Base-by-base conservation (phyloP, 257 asterid genomes). In the Solanum sitiens region DNA sequence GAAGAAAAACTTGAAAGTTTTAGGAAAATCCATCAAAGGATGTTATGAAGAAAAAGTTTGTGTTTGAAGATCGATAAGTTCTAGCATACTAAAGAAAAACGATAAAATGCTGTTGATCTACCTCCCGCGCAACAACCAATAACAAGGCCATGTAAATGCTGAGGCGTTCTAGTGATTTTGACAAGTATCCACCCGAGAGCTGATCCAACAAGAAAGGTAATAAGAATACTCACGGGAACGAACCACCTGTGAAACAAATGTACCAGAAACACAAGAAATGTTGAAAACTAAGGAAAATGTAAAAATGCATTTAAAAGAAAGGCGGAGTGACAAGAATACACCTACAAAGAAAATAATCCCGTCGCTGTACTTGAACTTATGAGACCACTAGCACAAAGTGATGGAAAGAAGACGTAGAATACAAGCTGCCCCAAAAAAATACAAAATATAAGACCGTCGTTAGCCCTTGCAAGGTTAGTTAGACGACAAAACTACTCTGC, bases 51-150 rank as follows among this genome's bases (percentile, higher is more conserved):
- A 73, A 73, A 73, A 3, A 5, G 2, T 47, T 45, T 11, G 35
- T 27, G 40, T 16, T 16, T 44, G 23, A 5, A 80, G 20, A 27
- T 27, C 1, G 32, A 16, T 20, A 45, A 45, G 2, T 27, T 45
- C 1, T 47, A 47, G 18, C 2, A 0, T 4, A 44, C 9, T 27
- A 47, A 80, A 80, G 68, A 42, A 47, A 79, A 44, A 80, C 18
- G 1, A 47, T 11, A 16, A 80, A 47, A 47, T 80, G 67, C 11
- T 80, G 68, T 80, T 79, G n/a, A 87, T 68, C 21, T 70, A 91
- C 93, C 93, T 86, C 92, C 91, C 1, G 93, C 90, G n/a, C 93
- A 91, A 89, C 90, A 89, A 87, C 92, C 90, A 44, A 91, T 88
- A 23, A 89, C 91, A 25, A 91, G 92, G 89, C 93, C 93, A 10